phyloP scores from a whole-genome alignment of 441 rosid species.

The Rhodomyrtus psidioides region DNA sequence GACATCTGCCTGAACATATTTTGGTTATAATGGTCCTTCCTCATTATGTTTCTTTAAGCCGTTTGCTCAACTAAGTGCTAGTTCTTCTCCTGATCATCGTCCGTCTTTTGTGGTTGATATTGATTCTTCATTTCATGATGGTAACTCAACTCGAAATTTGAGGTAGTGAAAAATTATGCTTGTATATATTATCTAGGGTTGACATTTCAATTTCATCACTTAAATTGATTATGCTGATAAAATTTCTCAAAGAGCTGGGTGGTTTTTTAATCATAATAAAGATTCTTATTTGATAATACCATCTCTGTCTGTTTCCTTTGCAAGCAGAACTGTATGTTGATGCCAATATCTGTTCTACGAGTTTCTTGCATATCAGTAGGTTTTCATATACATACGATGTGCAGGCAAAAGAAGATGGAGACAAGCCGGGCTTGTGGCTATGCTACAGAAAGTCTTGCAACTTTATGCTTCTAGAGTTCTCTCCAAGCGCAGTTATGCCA shows the following conservation, averaged over 20 bases:
- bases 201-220: background rate
- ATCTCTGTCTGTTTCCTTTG: background rate
- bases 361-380: background rate
- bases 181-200: background rate
- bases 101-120: background rate
- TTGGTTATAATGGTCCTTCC: background rate
- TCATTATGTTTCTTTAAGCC: background rate
- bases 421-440: conserved; percentile 86
- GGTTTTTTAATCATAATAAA: background rate
- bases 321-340: background rate
- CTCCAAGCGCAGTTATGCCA: conserved; percentile 87
- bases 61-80: background rate
- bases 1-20: background rate
- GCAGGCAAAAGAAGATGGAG: conserved; percentile 83
- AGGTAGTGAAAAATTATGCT: background rate
- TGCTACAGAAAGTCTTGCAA: conserved; percentile 89
- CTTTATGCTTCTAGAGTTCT: conserved; percentile 74
- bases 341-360: background rate
- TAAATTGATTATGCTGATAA: background rate
- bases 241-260: background rate
- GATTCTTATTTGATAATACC: background rate
- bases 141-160: background rate
- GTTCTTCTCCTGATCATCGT: background rate
- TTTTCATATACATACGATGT: background rate
- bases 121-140: background rate